Conservation (phyloP, 331 rosid species). For the Saraca asoca region DNA sequence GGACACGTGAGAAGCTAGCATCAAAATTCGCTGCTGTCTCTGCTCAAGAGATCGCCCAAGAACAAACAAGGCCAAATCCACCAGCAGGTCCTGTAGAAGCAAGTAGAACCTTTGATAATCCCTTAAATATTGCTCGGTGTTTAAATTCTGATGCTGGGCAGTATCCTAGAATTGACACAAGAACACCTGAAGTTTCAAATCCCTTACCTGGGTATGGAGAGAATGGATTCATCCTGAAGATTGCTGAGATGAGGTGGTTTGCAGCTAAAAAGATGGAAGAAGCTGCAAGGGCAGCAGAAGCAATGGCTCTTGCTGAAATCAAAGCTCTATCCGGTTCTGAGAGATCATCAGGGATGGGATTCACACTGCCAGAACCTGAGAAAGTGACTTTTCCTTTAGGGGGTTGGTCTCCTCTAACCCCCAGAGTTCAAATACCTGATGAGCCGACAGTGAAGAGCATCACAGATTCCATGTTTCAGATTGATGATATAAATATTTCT, state of each 20-base stretch:
- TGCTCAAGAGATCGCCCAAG: slow-evolving; percentile 51
- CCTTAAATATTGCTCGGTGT: slow-evolving; percentile 35
- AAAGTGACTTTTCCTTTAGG: slow-evolving; percentile 56
- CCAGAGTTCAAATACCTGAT: slow-evolving; percentile 44
- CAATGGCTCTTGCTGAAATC: slow-evolving; percentile 89
- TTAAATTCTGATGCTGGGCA: slow-evolving; percentile 40
- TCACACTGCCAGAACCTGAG: slow-evolving; percentile 61
- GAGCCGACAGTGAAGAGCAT: slow-evolving; percentile 56
- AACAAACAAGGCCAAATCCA: slow-evolving; percentile 40
- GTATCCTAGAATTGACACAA: slow-evolving; percentile 42
- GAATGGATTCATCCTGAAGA: slow-evolving; percentile 48
- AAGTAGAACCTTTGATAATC: slow-evolving; percentile 34
- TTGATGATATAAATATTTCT: slow-evolving; percentile 59
- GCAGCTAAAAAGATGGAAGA: slow-evolving; percentile 98
- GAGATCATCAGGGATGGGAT: slow-evolving; percentile 50
- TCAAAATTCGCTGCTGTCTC: slow-evolving; percentile 62
- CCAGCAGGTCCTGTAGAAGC: slow-evolving; percentile 41
- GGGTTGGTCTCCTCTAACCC: slow-evolving; percentile 40
- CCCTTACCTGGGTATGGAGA: slow-evolving; percentile 41
- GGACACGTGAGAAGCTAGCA: slow-evolving; percentile 56
- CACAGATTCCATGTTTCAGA: slow-evolving; percentile 55
- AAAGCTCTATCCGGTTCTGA: slow-evolving; percentile 57
- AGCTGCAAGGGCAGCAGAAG: slow-evolving; percentile 95
- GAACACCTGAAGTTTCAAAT: slow-evolving; percentile 39
- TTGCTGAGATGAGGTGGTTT: slow-evolving; percentile 83